Percentiles rank a stretch among this genome's conserved stretches.
These are phyloP conservation scores for Musa beccarii DNA, from an alignment of 176 grass and related monocot species.

Conservation along the genomic window DNA sequence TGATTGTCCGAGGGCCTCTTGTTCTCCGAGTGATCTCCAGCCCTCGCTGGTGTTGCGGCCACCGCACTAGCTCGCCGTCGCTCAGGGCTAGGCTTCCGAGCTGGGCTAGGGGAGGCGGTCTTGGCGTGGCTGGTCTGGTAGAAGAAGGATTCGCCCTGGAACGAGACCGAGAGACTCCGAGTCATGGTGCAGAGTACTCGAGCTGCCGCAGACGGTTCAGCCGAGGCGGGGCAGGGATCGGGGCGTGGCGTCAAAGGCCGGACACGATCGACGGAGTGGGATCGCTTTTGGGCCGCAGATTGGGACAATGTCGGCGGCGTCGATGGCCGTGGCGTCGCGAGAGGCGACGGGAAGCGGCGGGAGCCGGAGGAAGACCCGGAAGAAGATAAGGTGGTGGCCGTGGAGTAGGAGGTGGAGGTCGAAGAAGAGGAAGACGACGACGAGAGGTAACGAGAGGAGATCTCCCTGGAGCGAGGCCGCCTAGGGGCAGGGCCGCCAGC, in stretches of 20 bases:
- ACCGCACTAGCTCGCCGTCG: conserved; percentile 38
- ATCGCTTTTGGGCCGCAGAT: not conserved
- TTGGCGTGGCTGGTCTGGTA: conserved; percentile 64
- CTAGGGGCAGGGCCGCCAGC: not conserved
- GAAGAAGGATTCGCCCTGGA: conserved; percentile 95
- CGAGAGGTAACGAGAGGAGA: conserved; percentile 48
- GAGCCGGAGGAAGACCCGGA: conserved; percentile 40
- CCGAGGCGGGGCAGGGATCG: conserved; percentile 35
- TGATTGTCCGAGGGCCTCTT: conserved; percentile 26
- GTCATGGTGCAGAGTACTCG: conserved; percentile 43
- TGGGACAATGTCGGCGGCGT: not conserved
- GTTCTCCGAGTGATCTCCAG: conserved; percentile 49
- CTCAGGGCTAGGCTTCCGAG: conserved; percentile 64
- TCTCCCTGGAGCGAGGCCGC: conserved; percentile 35
- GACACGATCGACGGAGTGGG: conserved; percentile 8
- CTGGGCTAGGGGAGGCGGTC: conserved; percentile 28
- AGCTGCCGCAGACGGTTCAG: conserved; percentile 15
- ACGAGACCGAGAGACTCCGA: conserved; percentile 87
- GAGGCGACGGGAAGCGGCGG: conserved; percentile 57
- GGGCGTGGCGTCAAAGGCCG: conserved; percentile 50
- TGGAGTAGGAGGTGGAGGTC: conserved; percentile 17
- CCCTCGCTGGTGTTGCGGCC: conserved; percentile 22
- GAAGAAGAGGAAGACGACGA: conserved; percentile 42
- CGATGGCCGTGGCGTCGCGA: conserved; percentile 13
- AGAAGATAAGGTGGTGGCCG: not conserved